Percentiles rank a stretch among this genome's conserved stretches.
These are phyloP conservation scores for Dryas drummondii DNA, from an alignment of 306 rosid genomes.

Conservation along the genomic window DNA sequence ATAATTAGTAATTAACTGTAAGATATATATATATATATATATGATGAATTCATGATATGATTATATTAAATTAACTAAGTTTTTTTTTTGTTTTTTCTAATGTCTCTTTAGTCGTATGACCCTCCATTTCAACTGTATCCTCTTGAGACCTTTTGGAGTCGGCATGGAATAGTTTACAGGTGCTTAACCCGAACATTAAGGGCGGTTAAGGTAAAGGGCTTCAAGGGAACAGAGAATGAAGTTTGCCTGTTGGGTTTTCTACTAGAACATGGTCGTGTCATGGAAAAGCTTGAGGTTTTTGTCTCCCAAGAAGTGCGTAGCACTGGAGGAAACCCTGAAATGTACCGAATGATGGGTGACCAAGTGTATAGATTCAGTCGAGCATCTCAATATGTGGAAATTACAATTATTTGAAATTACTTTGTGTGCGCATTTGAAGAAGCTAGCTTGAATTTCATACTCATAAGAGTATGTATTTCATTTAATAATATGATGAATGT, in stretches of 20 bases:
- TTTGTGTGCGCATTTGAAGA: too few species aligned
- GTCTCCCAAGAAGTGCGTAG: not conserved
- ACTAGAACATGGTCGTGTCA: not conserved
- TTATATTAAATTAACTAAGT: too few species aligned
- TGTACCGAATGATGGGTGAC: not conserved
- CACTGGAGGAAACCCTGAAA: not conserved
- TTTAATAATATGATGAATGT: too few species aligned
- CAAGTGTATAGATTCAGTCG: not conserved
- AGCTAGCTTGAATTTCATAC: too few species aligned
- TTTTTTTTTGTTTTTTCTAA: not conserved
- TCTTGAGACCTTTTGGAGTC: not conserved
- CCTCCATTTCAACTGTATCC: constrained; percentile 15
- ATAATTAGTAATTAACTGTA: too few species aligned
- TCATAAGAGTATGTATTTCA: too few species aligned
- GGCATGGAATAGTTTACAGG: not conserved
- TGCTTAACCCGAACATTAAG: constrained; percentile 10
- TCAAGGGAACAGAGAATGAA: constrained; percentile 22
- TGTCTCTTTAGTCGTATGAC: constrained; percentile 10
- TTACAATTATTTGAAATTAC: not conserved
- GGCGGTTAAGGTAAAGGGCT: constrained; percentile 24
- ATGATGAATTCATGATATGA: too few species aligned
- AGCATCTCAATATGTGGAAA: constrained; percentile 5
- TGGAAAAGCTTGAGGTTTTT: constrained; percentile 11
- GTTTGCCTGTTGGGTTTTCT: constrained; percentile 14
- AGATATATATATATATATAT: too few species aligned